Evolutionary conservation across 1,284 basidiomycete species (phyloP), one percentile per base, ranked within the genome.

Genomic region (Ceraceosorus guamensis): DNA sequence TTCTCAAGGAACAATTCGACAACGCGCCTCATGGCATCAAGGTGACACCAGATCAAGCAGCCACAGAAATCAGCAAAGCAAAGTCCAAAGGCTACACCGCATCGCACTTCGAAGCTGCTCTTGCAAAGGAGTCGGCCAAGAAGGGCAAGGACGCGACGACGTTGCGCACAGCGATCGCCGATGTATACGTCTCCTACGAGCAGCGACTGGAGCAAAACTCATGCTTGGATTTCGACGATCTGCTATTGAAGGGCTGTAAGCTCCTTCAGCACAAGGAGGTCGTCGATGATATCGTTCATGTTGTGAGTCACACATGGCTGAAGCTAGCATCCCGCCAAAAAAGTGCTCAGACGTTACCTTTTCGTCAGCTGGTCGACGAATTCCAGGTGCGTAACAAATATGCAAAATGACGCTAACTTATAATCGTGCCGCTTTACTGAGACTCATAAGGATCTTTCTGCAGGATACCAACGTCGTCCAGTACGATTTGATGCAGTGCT

Each of bases 221-320:
- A 60, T 84, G 87, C 33, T 79, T 93, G 11, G 91, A 95, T 76
- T 95, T 93, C 68, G 91, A 95, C 70, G 91, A 93, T 72, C 79
- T 93, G 24, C 80, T 95, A 0, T 73, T 90, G 0, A 87, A 83
- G 67, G 89, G 76, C 43, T 71, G 57, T 39, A 81, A 82, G 61
- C 81, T 92, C 31, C 88, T 92, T 66, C 77, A 75, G 2, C 70
- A 77, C 64, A 79, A 82, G 5, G 75, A 80, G 14, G 80, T 87
- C 1, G 80, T 83, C 0, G 71, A 73, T 2, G 85, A 85, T 79
- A 87, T 89, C 68, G 78, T 79, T 52, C 88, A 91, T 72, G 62
- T 53, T n/a, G 48, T 50, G 39, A 31, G 48, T 50, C 13, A n/a
- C n/a, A n/a, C n/a, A n/a, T n/a, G n/a, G n/a, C n/a, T n/a, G n/a